Conservation (phyloP, 495 filamentous ascomycete species). For the Articulospora tetracladia region DNA sequence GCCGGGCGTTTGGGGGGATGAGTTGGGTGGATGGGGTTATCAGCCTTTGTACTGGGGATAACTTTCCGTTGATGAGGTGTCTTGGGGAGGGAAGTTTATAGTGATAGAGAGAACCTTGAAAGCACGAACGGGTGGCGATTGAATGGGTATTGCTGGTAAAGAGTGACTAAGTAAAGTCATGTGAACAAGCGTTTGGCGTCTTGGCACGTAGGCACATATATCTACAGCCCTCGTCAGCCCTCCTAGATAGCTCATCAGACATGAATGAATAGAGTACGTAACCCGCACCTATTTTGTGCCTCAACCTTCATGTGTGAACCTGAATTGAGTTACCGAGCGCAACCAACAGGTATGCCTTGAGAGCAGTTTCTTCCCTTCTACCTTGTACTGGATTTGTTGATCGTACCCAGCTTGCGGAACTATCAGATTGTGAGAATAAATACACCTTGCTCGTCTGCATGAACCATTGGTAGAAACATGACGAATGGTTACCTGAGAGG, state of each 20-base stretch:
- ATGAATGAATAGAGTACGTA: background rate
- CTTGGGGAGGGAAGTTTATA: background rate
- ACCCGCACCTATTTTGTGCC: background rate
- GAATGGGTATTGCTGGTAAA: background rate
- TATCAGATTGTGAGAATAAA: background rate
- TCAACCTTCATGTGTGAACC: background rate
- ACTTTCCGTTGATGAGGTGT: background rate
- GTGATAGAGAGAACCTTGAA: background rate
- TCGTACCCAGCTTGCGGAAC: background rate
- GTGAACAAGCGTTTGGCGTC: background rate
- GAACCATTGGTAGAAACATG: background rate
- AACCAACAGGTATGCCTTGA: background rate
- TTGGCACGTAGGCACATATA: background rate
- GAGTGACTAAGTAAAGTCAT: background rate
- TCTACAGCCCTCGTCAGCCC: background rate
- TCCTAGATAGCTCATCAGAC: background rate
- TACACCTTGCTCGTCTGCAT: background rate
- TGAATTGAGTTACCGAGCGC: background rate
- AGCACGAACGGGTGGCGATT: background rate
- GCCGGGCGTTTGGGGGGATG: background rate
- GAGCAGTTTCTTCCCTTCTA: background rate
- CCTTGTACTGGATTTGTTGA: background rate
- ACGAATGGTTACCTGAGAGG: background rate
- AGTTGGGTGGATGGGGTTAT: background rate
- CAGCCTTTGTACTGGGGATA: background rate